Evolutionary conservation across 2,329 filamentous ascomycete genomes (phyloP).

Genomic region (Trichoderma brevicompactum): DNA sequence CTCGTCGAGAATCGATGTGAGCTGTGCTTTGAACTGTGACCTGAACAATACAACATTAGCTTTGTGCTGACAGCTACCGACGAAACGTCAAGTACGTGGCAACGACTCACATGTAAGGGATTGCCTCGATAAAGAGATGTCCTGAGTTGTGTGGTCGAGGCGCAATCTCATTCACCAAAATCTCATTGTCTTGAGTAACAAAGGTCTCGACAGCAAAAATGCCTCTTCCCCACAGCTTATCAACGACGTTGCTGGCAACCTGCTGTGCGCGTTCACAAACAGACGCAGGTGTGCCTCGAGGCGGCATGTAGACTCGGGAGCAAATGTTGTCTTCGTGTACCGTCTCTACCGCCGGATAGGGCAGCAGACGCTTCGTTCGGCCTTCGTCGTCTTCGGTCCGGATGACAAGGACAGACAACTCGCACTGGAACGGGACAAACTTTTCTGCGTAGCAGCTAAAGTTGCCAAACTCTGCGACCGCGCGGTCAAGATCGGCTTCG

Average conservation of each 20-base stretch:
- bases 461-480: constrained; percentile 69
- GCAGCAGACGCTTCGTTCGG: constrained; percentile 56
- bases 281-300: constrained; percentile 66
- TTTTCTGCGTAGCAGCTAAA: constrained; percentile 85
- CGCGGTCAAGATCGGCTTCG: constrained; percentile 59
- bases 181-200: constrained; percentile 68
- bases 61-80: background rate
- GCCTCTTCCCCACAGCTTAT: constrained; percentile 81
- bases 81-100: background rate
- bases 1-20: constrained; percentile 76
- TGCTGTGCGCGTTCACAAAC: constrained; percentile 70
- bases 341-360: constrained; percentile 92
- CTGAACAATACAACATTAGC: background rate
- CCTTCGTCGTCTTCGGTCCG: constrained; percentile 74
- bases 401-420: constrained; percentile 93
- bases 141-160: constrained; percentile 87
- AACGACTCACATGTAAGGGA: constrained; percentile 62
- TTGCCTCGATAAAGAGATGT: constrained; percentile 93
- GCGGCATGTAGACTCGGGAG: constrained; percentile 87
- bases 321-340: constrained; percentile 95
- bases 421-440: constrained; percentile 82
- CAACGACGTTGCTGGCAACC: constrained; percentile 78
- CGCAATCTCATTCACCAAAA: constrained; percentile 81
- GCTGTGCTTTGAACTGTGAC: constrained; percentile 91
- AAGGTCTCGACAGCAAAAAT: constrained; percentile 99